phyloP scores from a whole-genome alignment of 345 rosid species.

The Mercurialis annua region DNA sequence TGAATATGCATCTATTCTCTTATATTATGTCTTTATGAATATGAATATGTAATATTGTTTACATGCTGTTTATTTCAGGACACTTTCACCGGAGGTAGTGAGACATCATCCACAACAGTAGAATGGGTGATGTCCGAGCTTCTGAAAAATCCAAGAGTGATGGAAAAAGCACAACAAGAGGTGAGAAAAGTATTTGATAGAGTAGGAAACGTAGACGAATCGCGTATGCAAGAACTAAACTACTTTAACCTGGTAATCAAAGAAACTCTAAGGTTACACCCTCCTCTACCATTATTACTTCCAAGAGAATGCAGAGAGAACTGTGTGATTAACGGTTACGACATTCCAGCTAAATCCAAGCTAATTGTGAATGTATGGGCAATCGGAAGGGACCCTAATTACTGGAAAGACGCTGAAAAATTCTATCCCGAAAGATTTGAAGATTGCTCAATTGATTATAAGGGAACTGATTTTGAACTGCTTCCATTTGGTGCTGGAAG shows the following conservation, averaged over 20 bases:
- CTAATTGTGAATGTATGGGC: too few relatives aligned
- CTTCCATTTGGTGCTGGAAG: conserved; percentile 16
- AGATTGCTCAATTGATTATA: conserved; percentile 14
- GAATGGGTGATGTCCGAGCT: conserved; percentile 15
- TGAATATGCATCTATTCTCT: too few relatives aligned
- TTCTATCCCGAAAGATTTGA: conserved; percentile 17
- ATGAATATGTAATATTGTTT: too few relatives aligned
- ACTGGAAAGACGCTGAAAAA: conserved; percentile 11
- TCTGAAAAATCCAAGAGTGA: conserved; percentile 13
- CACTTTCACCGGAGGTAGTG: conserved; percentile 1
- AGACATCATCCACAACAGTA: neutral
- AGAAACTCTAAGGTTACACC: too few relatives aligned
- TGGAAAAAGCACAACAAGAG: conserved; percentile 15
- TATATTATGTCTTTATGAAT: too few relatives aligned
- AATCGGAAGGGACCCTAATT: too few relatives aligned
- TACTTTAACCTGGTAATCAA: too few relatives aligned
- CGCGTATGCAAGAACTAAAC: neutral
- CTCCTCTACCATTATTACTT: too few relatives aligned
- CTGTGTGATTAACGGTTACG: too few relatives aligned
- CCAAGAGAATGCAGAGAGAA: too few relatives aligned
- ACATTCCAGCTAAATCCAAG: too few relatives aligned
- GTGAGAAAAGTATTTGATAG: conserved; percentile 1
- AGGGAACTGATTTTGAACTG: conserved; percentile 11
- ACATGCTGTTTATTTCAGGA: conserved; percentile 12
- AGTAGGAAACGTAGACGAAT: conserved; percentile 1